phyloP scores from a whole-genome alignment of 2,329 filamentous ascomycete genomes.

The Botrytis porri region DNA sequence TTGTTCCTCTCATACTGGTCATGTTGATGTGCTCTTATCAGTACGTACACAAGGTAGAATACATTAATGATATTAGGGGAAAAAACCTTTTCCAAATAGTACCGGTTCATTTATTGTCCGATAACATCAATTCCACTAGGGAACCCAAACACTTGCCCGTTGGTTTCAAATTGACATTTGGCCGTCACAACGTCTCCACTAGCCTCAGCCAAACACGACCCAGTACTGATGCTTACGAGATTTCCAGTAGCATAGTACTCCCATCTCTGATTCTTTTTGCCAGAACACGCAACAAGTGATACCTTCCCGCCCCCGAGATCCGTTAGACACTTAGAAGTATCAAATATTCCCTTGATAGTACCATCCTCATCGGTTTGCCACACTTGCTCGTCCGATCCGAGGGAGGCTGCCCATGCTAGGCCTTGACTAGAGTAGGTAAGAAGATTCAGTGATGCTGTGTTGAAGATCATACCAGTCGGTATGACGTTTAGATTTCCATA shows the following conservation, averaged over 20 bases:
- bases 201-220: slow-evolving; percentile 43
- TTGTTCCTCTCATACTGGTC: neutral
- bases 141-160: slow-evolving; percentile 47
- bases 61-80: neutral
- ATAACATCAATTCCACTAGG: slow-evolving; percentile 43
- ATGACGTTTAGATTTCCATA: slow-evolving; percentile 25
- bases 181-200: slow-evolving; percentile 31
- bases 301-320: slow-evolving; percentile 37
- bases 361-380: slow-evolving; percentile 42
- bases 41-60: neutral
- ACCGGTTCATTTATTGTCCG: neutral
- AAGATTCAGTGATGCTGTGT: slow-evolving; percentile 46
- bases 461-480: slow-evolving; percentile 50
- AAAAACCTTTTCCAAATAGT: neutral
- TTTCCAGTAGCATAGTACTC: slow-evolving; percentile 46
- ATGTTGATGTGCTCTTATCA: neutral
- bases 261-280: slow-evolving; percentile 42
- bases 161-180: slow-evolving; percentile 41
- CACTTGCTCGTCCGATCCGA: slow-evolving; percentile 43
- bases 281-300: slow-evolving; percentile 38
- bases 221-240: slow-evolving; percentile 39
- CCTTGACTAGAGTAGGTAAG: slow-evolving; percentile 36
- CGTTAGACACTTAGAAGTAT: slow-evolving; percentile 41
- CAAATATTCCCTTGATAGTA: slow-evolving; percentile 41
- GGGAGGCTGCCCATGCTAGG: slow-evolving; percentile 41